phyloP scores from a whole-genome alignment of 2,329 filamentous ascomycete species.

The Colletotrichum lini region DNA sequence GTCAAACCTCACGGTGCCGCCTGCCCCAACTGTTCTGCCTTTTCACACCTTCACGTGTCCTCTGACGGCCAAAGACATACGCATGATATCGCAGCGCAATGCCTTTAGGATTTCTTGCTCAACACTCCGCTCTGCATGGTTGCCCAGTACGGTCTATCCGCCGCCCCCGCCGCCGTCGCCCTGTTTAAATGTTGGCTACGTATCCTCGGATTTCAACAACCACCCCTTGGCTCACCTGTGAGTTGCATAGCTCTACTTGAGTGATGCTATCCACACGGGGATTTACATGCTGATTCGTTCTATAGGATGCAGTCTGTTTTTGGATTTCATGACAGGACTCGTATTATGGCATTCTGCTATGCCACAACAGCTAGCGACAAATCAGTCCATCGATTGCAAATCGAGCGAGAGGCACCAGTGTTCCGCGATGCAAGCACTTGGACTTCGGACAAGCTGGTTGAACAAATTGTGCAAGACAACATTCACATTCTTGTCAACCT shows the following conservation, averaged over 20 bases:
- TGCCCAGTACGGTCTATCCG: slow-evolving; percentile 84
- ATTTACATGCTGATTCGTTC: slow-evolving; percentile 29
- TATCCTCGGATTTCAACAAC: slow-evolving; percentile 99
- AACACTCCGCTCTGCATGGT: slow-evolving; percentile 88
- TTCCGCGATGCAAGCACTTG: slow-evolving; percentile 92
- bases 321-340: slow-evolving; percentile 82
- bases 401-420: slow-evolving; percentile 91
- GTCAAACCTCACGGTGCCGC: slow-evolving; percentile 79
- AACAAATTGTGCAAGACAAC: slow-evolving; percentile 87
- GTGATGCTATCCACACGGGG: background rate
- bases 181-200: slow-evolving; percentile 91
- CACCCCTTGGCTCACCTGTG: slow-evolving; percentile 93
- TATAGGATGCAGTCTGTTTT: slow-evolving; percentile 95
- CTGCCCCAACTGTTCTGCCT: slow-evolving; percentile 92
- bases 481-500: slow-evolving; percentile 97
- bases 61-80: slow-evolving; percentile 90
- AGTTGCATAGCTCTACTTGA: slow-evolving; percentile 46
- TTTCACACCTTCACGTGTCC: slow-evolving; percentile 99
- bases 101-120: slow-evolving; percentile 93
- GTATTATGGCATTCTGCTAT: slow-evolving; percentile 92
- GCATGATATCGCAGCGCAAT: slow-evolving; percentile 95
- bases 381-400: slow-evolving; percentile 90
- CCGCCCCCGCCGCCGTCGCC: slow-evolving; percentile 87
- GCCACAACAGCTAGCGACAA: slow-evolving; percentile 93
- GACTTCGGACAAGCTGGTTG: slow-evolving; percentile 86